A percentile compares a stretch with the other conserved stretches of the same genome.
Conservation (phyloP, 2,329 filamentous ascomycete genomes). For the Aspergillus brunneoviolaceus region DNA sequence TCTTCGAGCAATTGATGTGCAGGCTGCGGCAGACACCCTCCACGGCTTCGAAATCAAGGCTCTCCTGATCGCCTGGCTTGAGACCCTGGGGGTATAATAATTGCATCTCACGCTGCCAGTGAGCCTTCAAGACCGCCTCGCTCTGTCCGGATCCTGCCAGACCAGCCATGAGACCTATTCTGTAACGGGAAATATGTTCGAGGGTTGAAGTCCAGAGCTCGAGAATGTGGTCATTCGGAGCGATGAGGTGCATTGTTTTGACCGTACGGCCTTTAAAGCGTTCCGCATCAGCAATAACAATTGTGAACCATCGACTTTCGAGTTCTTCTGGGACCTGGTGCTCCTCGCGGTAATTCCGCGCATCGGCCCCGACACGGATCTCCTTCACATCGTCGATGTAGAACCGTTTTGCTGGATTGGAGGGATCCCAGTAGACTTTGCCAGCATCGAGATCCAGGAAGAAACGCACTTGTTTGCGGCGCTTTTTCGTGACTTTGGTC, state of each 20-base stretch:
- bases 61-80: slow-evolving; percentile 59
- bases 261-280: slow-evolving; percentile 67
- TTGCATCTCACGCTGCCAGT: slow-evolving; percentile 84
- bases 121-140: slow-evolving; percentile 74
- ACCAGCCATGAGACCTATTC: slow-evolving; percentile 86
- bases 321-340: slow-evolving; percentile 67
- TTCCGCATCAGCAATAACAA: slow-evolving; percentile 78
- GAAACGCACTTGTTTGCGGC: slow-evolving; percentile 69
- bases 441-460: slow-evolving; percentile 79
- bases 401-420: slow-evolving; percentile 75
- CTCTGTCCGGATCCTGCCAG: slow-evolving; percentile 73
- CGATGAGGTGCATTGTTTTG: slow-evolving; percentile 86
- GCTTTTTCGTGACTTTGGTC: slow-evolving; percentile 82
- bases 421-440: slow-evolving; percentile 84
- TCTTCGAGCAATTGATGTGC: slow-evolving; percentile 84
- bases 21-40: slow-evolving; percentile 83
- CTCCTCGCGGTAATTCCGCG: slow-evolving; percentile 85
- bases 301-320: slow-evolving; percentile 79
- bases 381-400: slow-evolving; percentile 96
- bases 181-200: slow-evolving; percentile 78
- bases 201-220: slow-evolving; percentile 80
- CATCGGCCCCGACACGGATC: slow-evolving; percentile 78
- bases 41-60: slow-evolving; percentile 74
- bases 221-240: slow-evolving; percentile 69
- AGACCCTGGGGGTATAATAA: slow-evolving; percentile 56